Conservation (phyloP, 495 filamentous ascomycete genomes). For the Daldinia grandis region DNA sequence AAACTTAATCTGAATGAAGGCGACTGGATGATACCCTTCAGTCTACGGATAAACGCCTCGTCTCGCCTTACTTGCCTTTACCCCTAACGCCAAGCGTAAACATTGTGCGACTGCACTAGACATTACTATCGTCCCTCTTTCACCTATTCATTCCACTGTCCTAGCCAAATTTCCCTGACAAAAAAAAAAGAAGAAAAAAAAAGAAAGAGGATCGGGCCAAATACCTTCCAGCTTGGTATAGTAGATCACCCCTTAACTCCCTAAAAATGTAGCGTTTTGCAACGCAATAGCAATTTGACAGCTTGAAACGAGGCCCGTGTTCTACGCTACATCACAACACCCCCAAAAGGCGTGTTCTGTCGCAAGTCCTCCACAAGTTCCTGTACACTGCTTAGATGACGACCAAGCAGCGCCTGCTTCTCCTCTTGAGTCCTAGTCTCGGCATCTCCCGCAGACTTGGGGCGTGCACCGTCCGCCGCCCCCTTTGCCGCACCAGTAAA, state of each 20-base stretch:
- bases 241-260: slow-evolving; percentile 4
- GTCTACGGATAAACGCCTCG: slow-evolving; percentile 21
- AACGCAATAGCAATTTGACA: neutral
- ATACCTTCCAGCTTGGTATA: neutral
- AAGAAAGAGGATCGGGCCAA: neutral
- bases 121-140: neutral
- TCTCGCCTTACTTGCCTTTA: slow-evolving; percentile 6
- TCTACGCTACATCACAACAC: slow-evolving; percentile 50
- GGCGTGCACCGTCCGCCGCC: slow-evolving; percentile 51
- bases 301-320: neutral
- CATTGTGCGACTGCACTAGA: slow-evolving; percentile 15
- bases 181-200: no score
- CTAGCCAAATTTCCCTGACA: neutral
- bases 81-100: slow-evolving; percentile 30
- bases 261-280: neutral
- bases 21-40: slow-evolving; percentile 15
- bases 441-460: slow-evolving; percentile 49
- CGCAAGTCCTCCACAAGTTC: slow-evolving; percentile 89
- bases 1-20: slow-evolving; percentile 27
- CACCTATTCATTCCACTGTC: neutral
- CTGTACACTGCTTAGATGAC: slow-evolving; percentile 88
- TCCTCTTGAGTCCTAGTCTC: slow-evolving; percentile 78
- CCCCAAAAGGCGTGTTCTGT: slow-evolving; percentile 77
- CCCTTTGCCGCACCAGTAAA: slow-evolving; percentile 43
- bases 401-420: slow-evolving; percentile 83